These are phyloP conservation scores for Plicaturopsis crispa DNA, from an alignment of 768 basidiomycete species.

Conservation along the genomic window DNA sequence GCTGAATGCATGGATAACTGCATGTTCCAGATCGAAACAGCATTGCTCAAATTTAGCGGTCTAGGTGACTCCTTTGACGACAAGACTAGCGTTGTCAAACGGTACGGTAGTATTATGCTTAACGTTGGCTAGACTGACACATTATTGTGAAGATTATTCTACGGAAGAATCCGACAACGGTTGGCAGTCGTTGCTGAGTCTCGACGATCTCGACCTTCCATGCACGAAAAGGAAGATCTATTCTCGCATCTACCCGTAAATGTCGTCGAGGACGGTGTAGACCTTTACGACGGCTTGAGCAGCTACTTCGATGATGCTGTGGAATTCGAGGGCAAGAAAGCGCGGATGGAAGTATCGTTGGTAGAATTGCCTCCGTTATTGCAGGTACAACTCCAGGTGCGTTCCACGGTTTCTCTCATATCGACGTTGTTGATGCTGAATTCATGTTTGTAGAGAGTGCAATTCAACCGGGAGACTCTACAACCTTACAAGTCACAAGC, in stretches of 20 bases:
- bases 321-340: slow-evolving; percentile 82
- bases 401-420: slow-evolving; percentile 11
- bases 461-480: slow-evolving; percentile 88
- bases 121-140: background rate
- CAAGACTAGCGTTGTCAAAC: slow-evolving; percentile 74
- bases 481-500: slow-evolving; percentile 96
- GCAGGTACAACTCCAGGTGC: slow-evolving; percentile 92
- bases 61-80: slow-evolving; percentile 38
- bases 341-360: slow-evolving; percentile 79
- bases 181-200: slow-evolving; percentile 27
- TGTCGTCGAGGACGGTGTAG: slow-evolving; percentile 81
- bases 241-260: slow-evolving; percentile 95
- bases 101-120: slow-evolving; percentile 40
- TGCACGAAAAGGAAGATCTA: slow-evolving; percentile 83
- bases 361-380: slow-evolving; percentile 85
- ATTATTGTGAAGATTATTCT: slow-evolving; percentile 49
- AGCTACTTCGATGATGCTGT: slow-evolving; percentile 86
- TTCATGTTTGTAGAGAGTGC: slow-evolving; percentile 57
- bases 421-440: background rate
- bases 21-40: slow-evolving; percentile 97
- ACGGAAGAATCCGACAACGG: slow-evolving; percentile 72
- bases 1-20: slow-evolving; percentile 99
- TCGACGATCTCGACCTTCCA: slow-evolving; percentile 35
- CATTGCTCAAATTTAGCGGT: slow-evolving; percentile 67
- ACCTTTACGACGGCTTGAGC: slow-evolving; percentile 90